Percentiles rank a stretch among this genome's conserved stretches.
Conservation (phyloP, 2,329 filamentous ascomycete species). For the Pseudovirgaria hyperparasitica region DNA sequence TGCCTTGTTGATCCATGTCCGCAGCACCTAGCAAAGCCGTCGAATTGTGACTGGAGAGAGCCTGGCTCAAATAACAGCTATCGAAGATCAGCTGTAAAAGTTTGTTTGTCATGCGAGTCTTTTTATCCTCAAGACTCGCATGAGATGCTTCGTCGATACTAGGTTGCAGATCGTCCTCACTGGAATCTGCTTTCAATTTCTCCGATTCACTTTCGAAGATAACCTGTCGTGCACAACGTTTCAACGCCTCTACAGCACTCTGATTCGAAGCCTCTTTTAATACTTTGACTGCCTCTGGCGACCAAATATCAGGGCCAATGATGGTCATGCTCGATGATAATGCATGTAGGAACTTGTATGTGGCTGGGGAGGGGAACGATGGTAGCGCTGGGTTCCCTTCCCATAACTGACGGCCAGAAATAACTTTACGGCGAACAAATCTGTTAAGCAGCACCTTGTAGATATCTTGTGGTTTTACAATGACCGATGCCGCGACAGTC, state of each 20-base stretch:
- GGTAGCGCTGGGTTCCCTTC: slow-evolving; percentile 66
- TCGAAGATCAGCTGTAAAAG: slow-evolving; percentile 31
- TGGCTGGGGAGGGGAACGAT: slow-evolving; percentile 60
- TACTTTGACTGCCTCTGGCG: slow-evolving; percentile 46
- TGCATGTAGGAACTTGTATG: slow-evolving; percentile 58
- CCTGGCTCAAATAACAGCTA: slow-evolving; percentile 27
- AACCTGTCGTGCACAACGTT: slow-evolving; percentile 1
- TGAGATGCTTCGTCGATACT: slow-evolving; percentile 4
- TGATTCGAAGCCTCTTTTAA: slow-evolving; percentile 48
- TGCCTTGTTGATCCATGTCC: slow-evolving; percentile 36
- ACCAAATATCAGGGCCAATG: slow-evolving; percentile 72
- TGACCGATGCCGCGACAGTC: slow-evolving; percentile 43
- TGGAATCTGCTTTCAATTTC: slow-evolving; percentile 5
- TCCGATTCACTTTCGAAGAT: slow-evolving; percentile 8
- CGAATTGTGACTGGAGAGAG: slow-evolving; percentile 6
- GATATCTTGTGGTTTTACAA: slow-evolving; percentile 31
- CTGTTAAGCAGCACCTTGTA: slow-evolving; percentile 31
- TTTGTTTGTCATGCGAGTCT: too few species aligned
- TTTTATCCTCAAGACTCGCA: slow-evolving; percentile 8
- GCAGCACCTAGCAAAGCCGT: slow-evolving; percentile 33
- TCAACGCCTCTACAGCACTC: slow-evolving; percentile 28
- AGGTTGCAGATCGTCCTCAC: slow-evolving; percentile 6
- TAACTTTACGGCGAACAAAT: slow-evolving; percentile 31
- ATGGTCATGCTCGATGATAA: slow-evolving; percentile 55
- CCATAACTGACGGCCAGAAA: slow-evolving; percentile 61